These are phyloP conservation scores for Sclerotinia nivalis DNA, from an alignment of 2,329 filamentous ascomycete species.

Conservation along the genomic window DNA sequence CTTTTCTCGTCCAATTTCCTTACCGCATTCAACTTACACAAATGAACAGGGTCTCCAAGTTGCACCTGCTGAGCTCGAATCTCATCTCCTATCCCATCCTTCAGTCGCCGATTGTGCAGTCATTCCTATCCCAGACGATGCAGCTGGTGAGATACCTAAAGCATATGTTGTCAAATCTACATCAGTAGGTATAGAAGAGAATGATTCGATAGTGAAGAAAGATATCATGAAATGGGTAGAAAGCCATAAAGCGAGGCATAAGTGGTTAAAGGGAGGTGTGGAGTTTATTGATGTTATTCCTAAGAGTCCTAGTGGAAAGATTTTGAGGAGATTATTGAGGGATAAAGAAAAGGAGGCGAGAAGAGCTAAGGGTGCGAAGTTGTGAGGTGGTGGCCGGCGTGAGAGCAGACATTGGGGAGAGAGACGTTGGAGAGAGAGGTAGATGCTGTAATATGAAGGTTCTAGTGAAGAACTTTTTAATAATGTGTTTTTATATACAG, in stretches of 20 bases:
- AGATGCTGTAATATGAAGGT: background rate
- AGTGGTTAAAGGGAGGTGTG: conserved; percentile 64
- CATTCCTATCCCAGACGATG: conserved; percentile 66
- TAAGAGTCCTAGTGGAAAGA: conserved; percentile 75
- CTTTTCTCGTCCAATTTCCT: background rate
- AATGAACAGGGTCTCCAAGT: conserved; percentile 67
- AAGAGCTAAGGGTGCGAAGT: conserved; percentile 63
- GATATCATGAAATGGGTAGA: conserved; percentile 62
- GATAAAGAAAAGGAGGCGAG: conserved; percentile 73
- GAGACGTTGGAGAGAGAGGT: background rate
- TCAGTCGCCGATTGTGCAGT: conserved; percentile 78
- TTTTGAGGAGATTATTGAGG: conserved; percentile 65
- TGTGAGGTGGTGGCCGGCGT: conserved; percentile 50
- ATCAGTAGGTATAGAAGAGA: conserved; percentile 52
- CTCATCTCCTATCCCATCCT: conserved; percentile 73
- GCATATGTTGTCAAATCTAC: conserved; percentile 64
- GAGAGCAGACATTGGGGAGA: background rate
- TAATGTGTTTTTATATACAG: background rate
- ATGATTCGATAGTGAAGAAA: conserved; percentile 50
- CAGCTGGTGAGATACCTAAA: conserved; percentile 65
- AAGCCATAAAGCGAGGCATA: conserved; percentile 67
- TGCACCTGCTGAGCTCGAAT: conserved; percentile 79
- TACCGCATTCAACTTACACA: background rate
- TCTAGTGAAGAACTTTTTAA: background rate
- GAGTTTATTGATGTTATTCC: conserved; percentile 68